Base-by-base conservation (phyloP, 345 rosid genomes). In the Balakata baccata region DNA sequence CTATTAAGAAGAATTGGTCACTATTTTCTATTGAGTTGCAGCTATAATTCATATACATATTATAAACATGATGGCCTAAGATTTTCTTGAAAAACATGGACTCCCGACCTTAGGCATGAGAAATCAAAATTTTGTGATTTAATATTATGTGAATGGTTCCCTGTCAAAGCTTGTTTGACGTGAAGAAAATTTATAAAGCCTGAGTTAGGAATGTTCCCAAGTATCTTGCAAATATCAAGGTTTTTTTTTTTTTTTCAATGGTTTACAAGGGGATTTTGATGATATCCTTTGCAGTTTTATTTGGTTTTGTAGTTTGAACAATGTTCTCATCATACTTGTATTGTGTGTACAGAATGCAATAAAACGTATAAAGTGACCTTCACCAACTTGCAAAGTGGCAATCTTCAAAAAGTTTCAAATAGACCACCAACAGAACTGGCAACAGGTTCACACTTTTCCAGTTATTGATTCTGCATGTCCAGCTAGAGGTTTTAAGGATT, bases 401-500 rank as follows among this genome's bases (percentile, higher is more conserved):
- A 75, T 64, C 68, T 70, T 37, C 81, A 73, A 64, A 75, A 81
- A 16, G 75, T 74, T 81, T 54, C 72, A 14, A 74, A 77, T 77
- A 83, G 69, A 60, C 80, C 49, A 56, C 80, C 49, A 41, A 63
- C 66, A 57, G 73, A 68, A 69, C 68, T 80, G 68, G 60, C 82
- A 52, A 51, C 83, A 84, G 93, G 89, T 89, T 60, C 75, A 46
- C 52, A 22, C 17, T 75, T 66, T 52, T 37, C 20, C 69, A 59
- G 75, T 71, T 6, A 23, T n/a, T 13, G 11, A 20, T 4, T 59
- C 38, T 61, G 68, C 11, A 47, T 68, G n/a, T 6, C 18, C 17
- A 23, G 34, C 51, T 39, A 65, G 13, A 51, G 4, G 41, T 2
- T 60, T 74, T 43, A 14, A 39, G 53, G 9, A 34, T 53, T 16